Evolutionary conservation across 225 moss, liverwort and hornwort genomes (phyloP).

Genomic region (Polytrichum formosum): DNA sequence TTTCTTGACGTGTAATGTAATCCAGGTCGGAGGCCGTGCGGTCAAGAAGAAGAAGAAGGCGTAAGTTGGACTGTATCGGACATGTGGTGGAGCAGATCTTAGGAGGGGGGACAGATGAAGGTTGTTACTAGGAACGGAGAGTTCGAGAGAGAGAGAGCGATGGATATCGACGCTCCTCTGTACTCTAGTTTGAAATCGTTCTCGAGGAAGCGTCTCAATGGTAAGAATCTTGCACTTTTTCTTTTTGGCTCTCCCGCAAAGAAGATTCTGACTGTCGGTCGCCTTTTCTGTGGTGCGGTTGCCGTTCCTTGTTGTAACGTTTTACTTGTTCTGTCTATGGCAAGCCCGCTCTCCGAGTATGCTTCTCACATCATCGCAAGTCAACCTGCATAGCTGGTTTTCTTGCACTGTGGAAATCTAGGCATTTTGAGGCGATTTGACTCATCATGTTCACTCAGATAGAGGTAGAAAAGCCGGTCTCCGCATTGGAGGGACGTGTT

Average conservation of each 20-base stretch:
- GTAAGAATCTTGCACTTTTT: conserved; percentile 24
- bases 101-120: conserved; percentile 35
- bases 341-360: not conserved
- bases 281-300: conserved; percentile 2
- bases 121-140: conserved; percentile 36
- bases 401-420: too few species aligned
- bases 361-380: not conserved
- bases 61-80: not conserved
- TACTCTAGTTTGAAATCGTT: conserved; percentile 43
- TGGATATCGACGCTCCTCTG: conserved; percentile 68
- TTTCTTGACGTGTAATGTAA: not conserved
- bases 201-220: conserved; percentile 68
- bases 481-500: too few species aligned
- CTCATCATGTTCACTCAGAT: too few species aligned
- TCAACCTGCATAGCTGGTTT: conserved; percentile 1
- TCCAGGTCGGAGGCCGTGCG: not conserved
- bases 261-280: not conserved
- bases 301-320: not conserved
- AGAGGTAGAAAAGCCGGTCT: too few species aligned
- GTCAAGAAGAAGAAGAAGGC: not conserved
- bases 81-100: conserved; percentile 29
- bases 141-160: conserved; percentile 43
- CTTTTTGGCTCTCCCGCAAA: not conserved
- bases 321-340: not conserved
- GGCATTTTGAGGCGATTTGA: too few species aligned